A percentile compares a stretch with the other conserved stretches of the same genome.
Evolutionary conservation across 805 yeast species (phyloP).

Genomic region (Saccharomyces eubayanus): DNA sequence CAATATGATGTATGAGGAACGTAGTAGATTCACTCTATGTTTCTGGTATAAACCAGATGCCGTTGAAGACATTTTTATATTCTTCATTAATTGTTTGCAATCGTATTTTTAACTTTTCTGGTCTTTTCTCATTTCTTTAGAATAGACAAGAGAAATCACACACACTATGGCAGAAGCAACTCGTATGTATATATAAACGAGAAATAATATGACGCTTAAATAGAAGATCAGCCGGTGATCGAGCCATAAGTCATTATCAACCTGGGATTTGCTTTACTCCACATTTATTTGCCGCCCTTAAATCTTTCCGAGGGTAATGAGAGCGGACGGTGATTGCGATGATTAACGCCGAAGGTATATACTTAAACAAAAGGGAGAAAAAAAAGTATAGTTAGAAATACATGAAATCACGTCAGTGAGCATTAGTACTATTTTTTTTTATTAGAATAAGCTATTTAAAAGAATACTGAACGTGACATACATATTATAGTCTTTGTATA

Average conservation of each 20-base stretch:
- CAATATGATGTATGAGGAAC: constrained; percentile 24
- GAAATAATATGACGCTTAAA: not conserved
- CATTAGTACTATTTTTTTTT: not conserved
- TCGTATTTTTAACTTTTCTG: not conserved
- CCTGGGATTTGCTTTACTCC: not conserved
- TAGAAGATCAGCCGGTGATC: not conserved
- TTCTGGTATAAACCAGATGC: constrained; percentile 17
- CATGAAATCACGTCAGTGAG: not conserved
- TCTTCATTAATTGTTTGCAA: not conserved
- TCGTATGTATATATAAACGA: not conserved
- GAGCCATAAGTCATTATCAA: not conserved
- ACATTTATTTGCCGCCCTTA: not conserved
- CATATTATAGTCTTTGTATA: not conserved
- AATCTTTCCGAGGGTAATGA: not conserved
- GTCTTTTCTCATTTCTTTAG: not conserved
- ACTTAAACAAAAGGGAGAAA: not conserved
- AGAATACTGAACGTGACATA: not conserved
- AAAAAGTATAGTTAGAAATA: not conserved
- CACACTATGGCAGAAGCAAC: not conserved
- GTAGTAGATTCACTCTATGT: constrained; percentile 23
- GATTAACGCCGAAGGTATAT: not conserved
- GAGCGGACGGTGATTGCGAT: not conserved
- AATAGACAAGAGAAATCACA: not conserved
- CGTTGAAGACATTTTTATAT: constrained; percentile 1
- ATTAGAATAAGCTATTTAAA: not conserved